Percentiles rank a stretch among this genome's conserved stretches.
Evolutionary conservation across 352 stramenopile species (phyloP).

Genomic region (Phytophthora europaea): DNA sequence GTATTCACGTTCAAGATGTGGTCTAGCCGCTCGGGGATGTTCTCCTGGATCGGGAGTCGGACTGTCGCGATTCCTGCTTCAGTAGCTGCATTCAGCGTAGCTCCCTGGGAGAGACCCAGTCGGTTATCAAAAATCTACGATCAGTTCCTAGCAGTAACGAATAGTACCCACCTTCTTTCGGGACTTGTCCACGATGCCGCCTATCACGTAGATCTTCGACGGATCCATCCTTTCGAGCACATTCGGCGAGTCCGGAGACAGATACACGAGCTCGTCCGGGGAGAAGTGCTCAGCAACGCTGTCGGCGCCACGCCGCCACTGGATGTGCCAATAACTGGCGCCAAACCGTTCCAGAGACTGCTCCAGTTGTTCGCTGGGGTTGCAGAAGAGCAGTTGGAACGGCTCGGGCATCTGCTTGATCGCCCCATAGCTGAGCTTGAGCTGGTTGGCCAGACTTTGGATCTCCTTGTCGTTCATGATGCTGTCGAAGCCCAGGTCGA

Average conservation of each 20-base stretch:
- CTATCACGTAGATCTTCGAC: conserved; percentile 84
- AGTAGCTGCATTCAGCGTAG: conserved; percentile 63
- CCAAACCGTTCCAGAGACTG: conserved; percentile 71
- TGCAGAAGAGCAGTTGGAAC: conserved; percentile 73
- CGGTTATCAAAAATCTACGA: neutral
- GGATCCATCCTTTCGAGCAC: conserved; percentile 66
- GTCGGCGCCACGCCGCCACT: conserved; percentile 50
- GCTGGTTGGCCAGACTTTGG: conserved; percentile 76
- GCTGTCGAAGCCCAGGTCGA: conserved; percentile 78
- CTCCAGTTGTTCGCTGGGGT: conserved; percentile 59
- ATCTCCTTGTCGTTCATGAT: conserved; percentile 91
- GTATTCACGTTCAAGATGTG: conserved; percentile 89
- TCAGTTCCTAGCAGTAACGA: neutral
- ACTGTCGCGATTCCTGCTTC: conserved; percentile 60
- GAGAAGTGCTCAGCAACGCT: conserved; percentile 51
- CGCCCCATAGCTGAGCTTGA: conserved; percentile 78
- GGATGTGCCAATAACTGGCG: conserved; percentile 68
- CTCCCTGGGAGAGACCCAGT: conserved; percentile 37
- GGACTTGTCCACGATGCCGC: conserved; percentile 85
- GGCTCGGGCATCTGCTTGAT: conserved; percentile 73
- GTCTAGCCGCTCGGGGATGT: conserved; percentile 70
- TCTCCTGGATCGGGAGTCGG: conserved; percentile 79
- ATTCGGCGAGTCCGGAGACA: conserved; percentile 80
- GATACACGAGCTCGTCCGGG: conserved; percentile 65
- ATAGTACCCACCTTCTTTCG: conserved; percentile 59